Evolutionary conservation across 495 filamentous ascomycete genomes (phyloP).

Genomic region (Amniculicola lignicola): DNA sequence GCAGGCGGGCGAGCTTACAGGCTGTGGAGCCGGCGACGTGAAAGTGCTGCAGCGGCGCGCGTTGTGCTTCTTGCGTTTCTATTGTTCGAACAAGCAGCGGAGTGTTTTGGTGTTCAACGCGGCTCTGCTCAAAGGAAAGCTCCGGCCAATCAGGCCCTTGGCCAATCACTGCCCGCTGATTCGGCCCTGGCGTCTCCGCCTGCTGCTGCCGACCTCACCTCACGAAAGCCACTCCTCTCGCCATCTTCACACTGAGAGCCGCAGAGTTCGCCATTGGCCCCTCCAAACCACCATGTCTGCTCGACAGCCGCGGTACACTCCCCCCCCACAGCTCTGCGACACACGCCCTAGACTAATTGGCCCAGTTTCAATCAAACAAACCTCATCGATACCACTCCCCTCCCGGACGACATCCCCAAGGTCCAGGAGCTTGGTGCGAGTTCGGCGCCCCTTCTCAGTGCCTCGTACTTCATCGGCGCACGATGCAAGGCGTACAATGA

Average conservation of each 20-base stretch:
- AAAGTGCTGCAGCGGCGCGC: no score
- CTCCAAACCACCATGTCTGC: constrained; percentile 41
- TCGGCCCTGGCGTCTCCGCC: not conserved
- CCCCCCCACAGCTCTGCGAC: not conserved
- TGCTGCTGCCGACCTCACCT: constrained; percentile 13
- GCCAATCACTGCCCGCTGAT: no score
- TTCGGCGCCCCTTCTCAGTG: constrained; percentile 85
- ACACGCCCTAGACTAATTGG: constrained; percentile 31
- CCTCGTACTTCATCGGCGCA: constrained; percentile 95
- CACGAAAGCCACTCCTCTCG: constrained; percentile 24
- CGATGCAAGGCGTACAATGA: constrained; percentile 94
- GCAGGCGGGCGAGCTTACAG: no score
- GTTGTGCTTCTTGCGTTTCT: no score
- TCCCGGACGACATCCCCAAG: constrained; percentile 83
- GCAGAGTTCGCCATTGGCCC: constrained; percentile 23
- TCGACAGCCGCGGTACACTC: constrained; percentile 42
- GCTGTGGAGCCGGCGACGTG: no score
- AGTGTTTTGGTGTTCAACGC: no score
- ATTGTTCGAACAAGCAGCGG: no score
- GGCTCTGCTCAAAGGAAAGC: constrained; percentile 18
- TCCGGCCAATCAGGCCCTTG: constrained; percentile 35
- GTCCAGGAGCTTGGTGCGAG: constrained; percentile 88
- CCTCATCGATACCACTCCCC: constrained; percentile 93
- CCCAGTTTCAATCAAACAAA: constrained; percentile 85
- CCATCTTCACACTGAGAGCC: constrained; percentile 18